Percentiles rank a stretch among this genome's conserved stretches.
Evolutionary conservation across 2,329 filamentous ascomycete genomes (phyloP).

Genomic region (Verticillium alfalfae): DNA sequence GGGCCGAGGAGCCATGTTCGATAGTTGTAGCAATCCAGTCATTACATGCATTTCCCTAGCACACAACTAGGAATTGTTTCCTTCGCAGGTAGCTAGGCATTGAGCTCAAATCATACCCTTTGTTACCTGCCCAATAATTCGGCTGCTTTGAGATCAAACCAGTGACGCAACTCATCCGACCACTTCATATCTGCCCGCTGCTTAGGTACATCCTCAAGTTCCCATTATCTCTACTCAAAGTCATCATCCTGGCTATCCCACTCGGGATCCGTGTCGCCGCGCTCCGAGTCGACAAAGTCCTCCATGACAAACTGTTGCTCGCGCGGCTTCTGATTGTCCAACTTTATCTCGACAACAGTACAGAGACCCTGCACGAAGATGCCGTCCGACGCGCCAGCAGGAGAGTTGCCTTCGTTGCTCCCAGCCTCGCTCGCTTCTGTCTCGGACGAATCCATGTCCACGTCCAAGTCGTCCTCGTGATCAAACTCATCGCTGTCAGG

Average conservation of each 20-base stretch:
- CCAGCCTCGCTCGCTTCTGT: background rate
- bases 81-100: too few species aligned
- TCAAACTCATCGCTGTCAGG: constrained; percentile 40
- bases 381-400: background rate
- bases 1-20: too few species aligned
- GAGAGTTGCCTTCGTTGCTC: constrained; percentile 7
- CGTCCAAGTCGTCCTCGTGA: constrained; percentile 12
- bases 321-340: constrained; percentile 70
- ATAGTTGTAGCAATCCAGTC: too few species aligned
- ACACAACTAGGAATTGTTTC: background rate
- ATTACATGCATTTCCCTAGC: background rate
- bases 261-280: constrained; percentile 49
- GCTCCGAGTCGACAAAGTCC: constrained; percentile 55
- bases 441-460: constrained; percentile 1
- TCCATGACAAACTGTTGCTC: constrained; percentile 65
- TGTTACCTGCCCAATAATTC: too few species aligned
- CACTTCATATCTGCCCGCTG: too few species aligned
- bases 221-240: constrained; percentile 29
- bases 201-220: too few species aligned
- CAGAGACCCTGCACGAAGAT: constrained; percentile 62
- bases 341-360: constrained; percentile 61
- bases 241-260: constrained; percentile 54
- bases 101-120: too few species aligned
- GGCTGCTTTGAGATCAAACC: too few species aligned
- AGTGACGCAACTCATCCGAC: too few species aligned